These are phyloP conservation scores for Debaryomyces maramus DNA, from an alignment of 805 yeast genomes.

Conservation along the genomic window DNA sequence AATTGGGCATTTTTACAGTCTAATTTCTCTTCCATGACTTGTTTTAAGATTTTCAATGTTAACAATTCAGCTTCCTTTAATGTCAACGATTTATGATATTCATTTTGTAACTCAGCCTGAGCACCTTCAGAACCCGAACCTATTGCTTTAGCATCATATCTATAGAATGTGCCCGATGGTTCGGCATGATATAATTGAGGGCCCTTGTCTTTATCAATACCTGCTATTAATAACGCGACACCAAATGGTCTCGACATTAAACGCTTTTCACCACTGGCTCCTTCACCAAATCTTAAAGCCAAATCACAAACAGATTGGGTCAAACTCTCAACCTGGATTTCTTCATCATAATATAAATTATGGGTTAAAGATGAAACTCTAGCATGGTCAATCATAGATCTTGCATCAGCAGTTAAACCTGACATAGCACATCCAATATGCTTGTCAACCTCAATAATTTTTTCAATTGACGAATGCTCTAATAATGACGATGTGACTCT, in stretches of 20 bases:
- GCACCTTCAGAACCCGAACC: conserved; percentile 99
- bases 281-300: conserved; percentile 95
- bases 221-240: conserved; percentile 94
- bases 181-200: conserved; percentile 98
- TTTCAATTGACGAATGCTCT: conserved; percentile 92
- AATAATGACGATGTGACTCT: conserved; percentile 90
- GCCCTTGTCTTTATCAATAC: conserved; percentile 88
- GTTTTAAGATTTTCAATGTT: conserved; percentile 85
- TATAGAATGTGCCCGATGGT: conserved; percentile 96
- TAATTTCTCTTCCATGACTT: conserved; percentile 98
- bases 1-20: conserved; percentile 94
- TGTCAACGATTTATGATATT: conserved; percentile 90
- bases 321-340: conserved; percentile 85
- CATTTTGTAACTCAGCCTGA: conserved; percentile 94
- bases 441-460: conserved; percentile 88
- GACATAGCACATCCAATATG: conserved; percentile 99
- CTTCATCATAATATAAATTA: conserved; percentile 86
- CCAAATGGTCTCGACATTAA: conserved; percentile 98
- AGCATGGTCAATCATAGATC: conserved; percentile 98
- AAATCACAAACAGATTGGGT: conserved; percentile 97
- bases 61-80: conserved; percentile 89
- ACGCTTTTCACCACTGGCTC: conserved; percentile 93
- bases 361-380: conserved; percentile 88
- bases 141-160: conserved; percentile 97
- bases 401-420: conserved; percentile 97